Percentiles rank a stretch among this genome's conserved stretches.
Conservation (phyloP, 2,329 filamentous ascomycete genomes). For the Oidium heveae region DNA sequence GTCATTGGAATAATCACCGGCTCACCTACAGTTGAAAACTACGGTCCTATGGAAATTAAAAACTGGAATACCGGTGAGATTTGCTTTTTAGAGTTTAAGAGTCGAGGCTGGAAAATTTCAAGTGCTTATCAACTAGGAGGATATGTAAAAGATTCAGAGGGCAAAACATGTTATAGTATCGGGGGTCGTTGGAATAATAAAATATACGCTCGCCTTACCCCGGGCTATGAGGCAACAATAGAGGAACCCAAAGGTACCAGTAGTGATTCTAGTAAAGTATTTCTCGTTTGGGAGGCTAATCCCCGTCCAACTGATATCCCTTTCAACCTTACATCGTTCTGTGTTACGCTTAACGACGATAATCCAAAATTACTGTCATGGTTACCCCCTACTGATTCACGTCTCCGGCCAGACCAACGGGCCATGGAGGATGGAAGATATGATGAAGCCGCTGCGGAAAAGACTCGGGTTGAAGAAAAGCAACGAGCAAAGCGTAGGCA, state of each 20-base stretch:
- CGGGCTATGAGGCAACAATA: constrained; percentile 59
- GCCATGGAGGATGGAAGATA: constrained; percentile 99
- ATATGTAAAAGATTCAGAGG: constrained; percentile 55
- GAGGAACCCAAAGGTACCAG: constrained; percentile 29
- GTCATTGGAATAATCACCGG: constrained; percentile 98
- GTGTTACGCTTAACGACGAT: constrained; percentile 77
- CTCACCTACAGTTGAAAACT: constrained; percentile 91
- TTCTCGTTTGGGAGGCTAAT: constrained; percentile 83
- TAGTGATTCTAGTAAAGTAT: constrained; percentile 46
- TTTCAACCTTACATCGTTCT: constrained; percentile 94
- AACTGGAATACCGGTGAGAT: constrained; percentile 90
- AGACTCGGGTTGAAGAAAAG: constrained; percentile 80
- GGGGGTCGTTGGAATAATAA: constrained; percentile 95
- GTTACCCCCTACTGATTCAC: constrained; percentile 77
- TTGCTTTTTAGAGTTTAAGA: constrained; percentile 79
- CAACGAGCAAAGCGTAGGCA: constrained; percentile 52
- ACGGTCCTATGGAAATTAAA: constrained; percentile 88
- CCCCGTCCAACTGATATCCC: constrained; percentile 59
- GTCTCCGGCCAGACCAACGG: constrained; percentile 78
- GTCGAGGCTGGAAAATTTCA: constrained; percentile 82
- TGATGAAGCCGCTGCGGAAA: constrained; percentile 75
- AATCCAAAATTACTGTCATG: constrained; percentile 55
- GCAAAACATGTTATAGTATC: constrained; percentile 67
- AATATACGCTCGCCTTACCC: constrained; percentile 78
- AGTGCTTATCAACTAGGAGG: constrained; percentile 75